phyloP scores from a whole-genome alignment of 2,329 filamentous ascomycete species.

The Fusarium liriodendri region DNA sequence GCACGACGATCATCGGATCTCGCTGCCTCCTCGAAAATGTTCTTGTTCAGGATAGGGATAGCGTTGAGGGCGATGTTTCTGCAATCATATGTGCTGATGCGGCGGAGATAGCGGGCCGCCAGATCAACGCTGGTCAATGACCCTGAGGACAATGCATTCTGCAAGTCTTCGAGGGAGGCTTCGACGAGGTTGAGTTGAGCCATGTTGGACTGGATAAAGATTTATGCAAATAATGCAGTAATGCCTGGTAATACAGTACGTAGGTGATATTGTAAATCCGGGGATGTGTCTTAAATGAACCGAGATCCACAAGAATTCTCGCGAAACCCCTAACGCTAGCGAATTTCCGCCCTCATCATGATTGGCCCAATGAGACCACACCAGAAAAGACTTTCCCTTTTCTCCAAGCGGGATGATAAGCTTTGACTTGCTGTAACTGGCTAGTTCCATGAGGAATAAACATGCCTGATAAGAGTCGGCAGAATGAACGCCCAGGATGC shows the following conservation, averaged over 20 bases:
- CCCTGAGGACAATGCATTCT: conserved; percentile 33
- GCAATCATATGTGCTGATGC: conserved; percentile 40
- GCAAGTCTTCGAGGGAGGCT: conserved; percentile 41
- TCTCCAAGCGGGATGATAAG: background rate
- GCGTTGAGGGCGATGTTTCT: conserved; percentile 27
- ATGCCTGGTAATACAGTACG: too few species aligned
- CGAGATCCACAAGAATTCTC: background rate
- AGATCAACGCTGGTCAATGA: conserved; percentile 42
- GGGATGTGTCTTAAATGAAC: background rate
- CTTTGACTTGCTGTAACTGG: background rate
- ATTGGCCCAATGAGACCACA: background rate
- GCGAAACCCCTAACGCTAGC: background rate
- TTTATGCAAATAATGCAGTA: background rate
- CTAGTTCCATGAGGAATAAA: background rate
- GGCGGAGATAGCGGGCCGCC: conserved; percentile 36
- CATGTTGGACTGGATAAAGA: background rate
- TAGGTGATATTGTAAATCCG: background rate
- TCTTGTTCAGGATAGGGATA: background rate
- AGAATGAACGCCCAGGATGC: background rate
- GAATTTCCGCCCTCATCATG: background rate
- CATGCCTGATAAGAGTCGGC: background rate
- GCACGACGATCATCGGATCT: conserved; percentile 6
- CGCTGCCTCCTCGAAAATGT: background rate
- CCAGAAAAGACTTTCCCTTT: background rate
- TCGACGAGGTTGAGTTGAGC: conserved; percentile 33